phyloP scores from a whole-genome alignment of 352 stramenopile genomes.

The Globisporangium echinulatum region DNA sequence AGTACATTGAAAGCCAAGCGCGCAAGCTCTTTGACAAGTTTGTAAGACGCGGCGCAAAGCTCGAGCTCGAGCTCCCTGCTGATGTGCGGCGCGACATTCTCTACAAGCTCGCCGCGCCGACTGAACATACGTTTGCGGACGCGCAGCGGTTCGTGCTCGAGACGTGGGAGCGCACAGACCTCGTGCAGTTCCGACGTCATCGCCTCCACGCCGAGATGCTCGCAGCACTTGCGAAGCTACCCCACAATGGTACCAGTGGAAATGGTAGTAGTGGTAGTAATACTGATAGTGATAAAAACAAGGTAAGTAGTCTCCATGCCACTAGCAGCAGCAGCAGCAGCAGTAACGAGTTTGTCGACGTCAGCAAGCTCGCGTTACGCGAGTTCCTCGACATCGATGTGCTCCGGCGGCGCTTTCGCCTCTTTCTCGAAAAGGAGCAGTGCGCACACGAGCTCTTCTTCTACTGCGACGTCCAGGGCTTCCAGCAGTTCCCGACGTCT shows the following conservation, averaged over 20 bases:
- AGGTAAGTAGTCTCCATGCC: conserved; percentile 11
- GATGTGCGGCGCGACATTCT: conserved; percentile 63
- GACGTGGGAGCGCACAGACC: conserved; percentile 42
- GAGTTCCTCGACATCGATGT: conserved; percentile 59
- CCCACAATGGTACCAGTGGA: conserved; percentile 7
- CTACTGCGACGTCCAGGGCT: conserved; percentile 66
- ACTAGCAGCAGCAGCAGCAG: conserved; percentile 3
- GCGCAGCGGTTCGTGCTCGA: conserved; percentile 46
- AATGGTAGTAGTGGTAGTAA: background rate
- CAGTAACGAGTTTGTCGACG: conserved; percentile 29
- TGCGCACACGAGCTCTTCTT: conserved; percentile 67
- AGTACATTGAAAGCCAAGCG: conserved; percentile 70
- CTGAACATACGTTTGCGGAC: conserved; percentile 57
- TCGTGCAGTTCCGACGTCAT: conserved; percentile 36
- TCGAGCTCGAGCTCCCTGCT: conserved; percentile 54
- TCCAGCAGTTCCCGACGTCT: conserved; percentile 71
- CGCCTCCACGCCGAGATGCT: conserved; percentile 39
- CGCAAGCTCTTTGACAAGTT: conserved; percentile 71
- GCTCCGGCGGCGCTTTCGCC: conserved; percentile 48
- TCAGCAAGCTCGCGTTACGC: conserved; percentile 41
- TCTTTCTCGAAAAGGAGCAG: conserved; percentile 70
- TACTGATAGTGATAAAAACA: background rate
- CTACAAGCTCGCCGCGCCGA: conserved; percentile 47
- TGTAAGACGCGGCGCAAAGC: conserved; percentile 45
- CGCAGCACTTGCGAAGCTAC: conserved; percentile 14